These are phyloP conservation scores for Lyophyllum atratum DNA, from an alignment of 768 basidiomycete genomes.

Conservation along the genomic window DNA sequence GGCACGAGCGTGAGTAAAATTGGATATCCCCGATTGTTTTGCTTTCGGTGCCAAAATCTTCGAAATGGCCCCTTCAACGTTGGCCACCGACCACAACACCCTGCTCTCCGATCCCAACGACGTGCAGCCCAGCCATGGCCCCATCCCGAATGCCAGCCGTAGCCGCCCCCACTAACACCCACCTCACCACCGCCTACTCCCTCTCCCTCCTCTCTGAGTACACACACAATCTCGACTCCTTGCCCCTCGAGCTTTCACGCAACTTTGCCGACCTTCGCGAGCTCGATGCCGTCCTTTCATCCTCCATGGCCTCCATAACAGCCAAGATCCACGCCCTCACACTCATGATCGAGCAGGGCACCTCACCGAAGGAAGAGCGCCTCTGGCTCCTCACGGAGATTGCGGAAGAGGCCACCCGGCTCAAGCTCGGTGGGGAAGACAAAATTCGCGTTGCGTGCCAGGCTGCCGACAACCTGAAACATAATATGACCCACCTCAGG, in stretches of 20 bases:
- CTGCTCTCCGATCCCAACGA: constrained; percentile 1
- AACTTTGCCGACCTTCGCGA: constrained; percentile 96
- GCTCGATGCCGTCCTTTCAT: constrained; percentile 95
- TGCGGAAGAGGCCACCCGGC: constrained; percentile 88
- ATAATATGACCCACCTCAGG: constrained; percentile 61
- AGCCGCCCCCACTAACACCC: constrained; percentile 24
- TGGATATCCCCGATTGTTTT: constrained; percentile 18
- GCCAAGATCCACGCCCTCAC: constrained; percentile 77
- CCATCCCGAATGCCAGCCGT: constrained; percentile 31
- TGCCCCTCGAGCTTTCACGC: constrained; percentile 92
- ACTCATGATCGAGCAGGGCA: constrained; percentile 69
- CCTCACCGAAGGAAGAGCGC: constrained; percentile 65
- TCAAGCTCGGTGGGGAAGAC: constrained; percentile 95
- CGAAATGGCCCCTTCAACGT: constrained; percentile 17
- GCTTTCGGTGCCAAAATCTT: constrained; percentile 8
- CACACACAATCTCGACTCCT: constrained; percentile 88
- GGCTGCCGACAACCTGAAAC: constrained; percentile 85
- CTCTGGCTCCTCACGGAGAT: constrained; percentile 90
- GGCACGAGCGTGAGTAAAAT: constrained; percentile 21
- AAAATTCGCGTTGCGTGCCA: constrained; percentile 94
- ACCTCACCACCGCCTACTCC: constrained; percentile 54
- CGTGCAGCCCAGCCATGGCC: constrained; percentile 31
- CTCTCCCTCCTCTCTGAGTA: constrained; percentile 79
- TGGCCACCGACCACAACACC: constrained; percentile 11
- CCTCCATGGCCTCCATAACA: constrained; percentile 82